Evolutionary conservation across 2,329 filamentous ascomycete genomes (phyloP), one percentile per base, ranked within the genome.

Genomic region (Aspergillus tanneri): DNA sequence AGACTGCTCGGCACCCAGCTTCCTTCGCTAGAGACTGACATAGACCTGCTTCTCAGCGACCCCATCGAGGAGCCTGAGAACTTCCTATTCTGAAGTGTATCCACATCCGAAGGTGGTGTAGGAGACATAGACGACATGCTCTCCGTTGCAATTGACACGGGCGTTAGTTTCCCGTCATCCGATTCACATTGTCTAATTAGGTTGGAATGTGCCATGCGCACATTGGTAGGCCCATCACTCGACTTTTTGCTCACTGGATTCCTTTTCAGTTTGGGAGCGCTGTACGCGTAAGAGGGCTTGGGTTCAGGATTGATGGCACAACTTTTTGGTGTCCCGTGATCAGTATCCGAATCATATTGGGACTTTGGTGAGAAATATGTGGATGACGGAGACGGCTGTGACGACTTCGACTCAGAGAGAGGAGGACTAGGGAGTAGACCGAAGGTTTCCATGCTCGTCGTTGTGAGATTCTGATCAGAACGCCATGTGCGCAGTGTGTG

Each of bases 1-100:
- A 71, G 57, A 23, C 64, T 67, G 45, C 59, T 66, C 1, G 68
- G 64, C 14, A 65, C 57, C 68, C 68, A 70, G 52, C 68, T 70
- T 7, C 65, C 61, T 46, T 66, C 64, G 40, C 66, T 71, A 4
- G 68, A 70, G 11, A 65, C 60, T 6, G 68, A 70, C 5, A 51
- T 61, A 6, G 66, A 63, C 40, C 68, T 61, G 10, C 60, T 59
- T 34, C 68, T 56, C 47, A 66, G 61, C 18, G 55, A 58, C 53
- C 25, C 55, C 19, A 47, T 57, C n/a, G 57, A 66, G 10, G 54
- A 58, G 1, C 44, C 53, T 6, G 55, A 49, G 27, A 57, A 47
- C 18, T 53, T 46, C 32, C 52, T 27, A 23, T 42, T 49, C 27
- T 45, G 56, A 19, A 50, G 41, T 2, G 42, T 39, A 10, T 47